Percentiles rank a stretch among this genome's conserved stretches.
These are phyloP conservation scores for Halophytophthora batemanensis DNA, from an alignment of 352 stramenopile genomes.

Conservation along the genomic window DNA sequence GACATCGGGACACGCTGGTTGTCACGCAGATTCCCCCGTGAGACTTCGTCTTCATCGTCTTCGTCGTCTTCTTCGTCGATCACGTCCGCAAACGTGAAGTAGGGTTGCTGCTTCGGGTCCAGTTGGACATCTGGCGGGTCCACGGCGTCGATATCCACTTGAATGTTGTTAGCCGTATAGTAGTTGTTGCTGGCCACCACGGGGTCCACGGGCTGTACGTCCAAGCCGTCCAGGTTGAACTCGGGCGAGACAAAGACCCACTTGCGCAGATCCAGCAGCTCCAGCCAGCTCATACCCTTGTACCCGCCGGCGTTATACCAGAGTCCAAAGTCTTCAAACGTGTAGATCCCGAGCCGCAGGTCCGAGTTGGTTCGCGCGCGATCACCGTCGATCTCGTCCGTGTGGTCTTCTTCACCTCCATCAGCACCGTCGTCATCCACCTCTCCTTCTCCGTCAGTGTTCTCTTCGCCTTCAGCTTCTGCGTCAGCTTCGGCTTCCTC, in stretches of 20 bases:
- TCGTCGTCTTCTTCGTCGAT: slow-evolving; percentile 74
- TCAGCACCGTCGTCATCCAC: slow-evolving; percentile 20
- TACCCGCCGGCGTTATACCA: slow-evolving; percentile 86
- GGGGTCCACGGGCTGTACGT: slow-evolving; percentile 66
- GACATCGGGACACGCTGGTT: slow-evolving; percentile 14
- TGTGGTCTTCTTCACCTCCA: slow-evolving; percentile 19
- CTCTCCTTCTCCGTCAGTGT: slow-evolving; percentile 15
- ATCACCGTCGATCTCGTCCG: slow-evolving; percentile 39
- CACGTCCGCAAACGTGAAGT: slow-evolving; percentile 58
- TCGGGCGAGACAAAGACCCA: slow-evolving; percentile 75
- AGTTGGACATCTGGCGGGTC: slow-evolving; percentile 31
- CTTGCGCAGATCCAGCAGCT: slow-evolving; percentile 83
- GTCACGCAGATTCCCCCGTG: not conserved
- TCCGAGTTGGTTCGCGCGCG: slow-evolving; percentile 47
- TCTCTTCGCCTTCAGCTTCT: slow-evolving; percentile 22
- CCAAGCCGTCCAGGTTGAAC: slow-evolving; percentile 64
- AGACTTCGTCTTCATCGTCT: slow-evolving; percentile 29
- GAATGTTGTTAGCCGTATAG: slow-evolving; percentile 84
- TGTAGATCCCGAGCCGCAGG: slow-evolving; percentile 53
- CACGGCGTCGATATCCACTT: slow-evolving; percentile 63
- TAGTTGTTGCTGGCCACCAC: slow-evolving; percentile 78
- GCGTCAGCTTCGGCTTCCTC: slow-evolving; percentile 29
- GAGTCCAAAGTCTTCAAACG: slow-evolving; percentile 80
- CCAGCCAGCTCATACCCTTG: slow-evolving; percentile 79
- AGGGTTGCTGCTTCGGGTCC: slow-evolving; percentile 39